A percentile compares a stretch with the other conserved stretches of the same genome.
phyloP scores from a whole-genome alignment of 768 basidiomycete genomes.

The Naganishia vaughanmartiniae region DNA sequence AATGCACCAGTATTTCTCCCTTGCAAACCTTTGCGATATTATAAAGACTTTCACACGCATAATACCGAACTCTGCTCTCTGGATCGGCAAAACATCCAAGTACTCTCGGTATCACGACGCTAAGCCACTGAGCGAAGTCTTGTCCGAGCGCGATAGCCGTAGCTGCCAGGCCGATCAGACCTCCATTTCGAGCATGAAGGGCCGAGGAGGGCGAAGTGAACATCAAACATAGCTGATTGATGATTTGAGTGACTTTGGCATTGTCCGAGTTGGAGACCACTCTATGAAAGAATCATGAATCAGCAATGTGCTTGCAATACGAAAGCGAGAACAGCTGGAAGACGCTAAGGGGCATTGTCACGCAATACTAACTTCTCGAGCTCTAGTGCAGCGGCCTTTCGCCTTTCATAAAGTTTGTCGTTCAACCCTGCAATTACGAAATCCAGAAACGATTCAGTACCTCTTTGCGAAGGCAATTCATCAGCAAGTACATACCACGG shows the following conservation, averaged over 20 bases:
- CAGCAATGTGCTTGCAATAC: not conserved
- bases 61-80: constrained; percentile 93
- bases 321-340: not conserved
- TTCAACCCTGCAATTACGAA: constrained; percentile 42
- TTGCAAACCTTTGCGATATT: constrained; percentile 87
- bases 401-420: constrained; percentile 69
- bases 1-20: constrained; percentile 92
- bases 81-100: constrained; percentile 88
- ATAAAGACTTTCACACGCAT: constrained; percentile 96
- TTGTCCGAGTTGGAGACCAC: constrained; percentile 74
- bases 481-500: not conserved
- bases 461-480: not conserved
- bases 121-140: constrained; percentile 90
- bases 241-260: constrained; percentile 75
- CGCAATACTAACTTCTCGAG: constrained; percentile 73
- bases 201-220: constrained; percentile 79
- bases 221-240: constrained; percentile 92
- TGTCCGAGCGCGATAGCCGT: constrained; percentile 95
- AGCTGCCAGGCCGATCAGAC: constrained; percentile 90
- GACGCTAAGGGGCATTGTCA: not conserved
- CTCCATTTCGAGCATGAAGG: constrained; percentile 86
- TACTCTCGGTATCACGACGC: constrained; percentile 82
- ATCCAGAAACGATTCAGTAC: not conserved
- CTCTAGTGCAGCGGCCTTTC: constrained; percentile 90
- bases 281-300: constrained; percentile 37